These are phyloP conservation scores for Penicillium italicum DNA, from an alignment of 2,329 filamentous ascomycete genomes.

Conservation along the genomic window DNA sequence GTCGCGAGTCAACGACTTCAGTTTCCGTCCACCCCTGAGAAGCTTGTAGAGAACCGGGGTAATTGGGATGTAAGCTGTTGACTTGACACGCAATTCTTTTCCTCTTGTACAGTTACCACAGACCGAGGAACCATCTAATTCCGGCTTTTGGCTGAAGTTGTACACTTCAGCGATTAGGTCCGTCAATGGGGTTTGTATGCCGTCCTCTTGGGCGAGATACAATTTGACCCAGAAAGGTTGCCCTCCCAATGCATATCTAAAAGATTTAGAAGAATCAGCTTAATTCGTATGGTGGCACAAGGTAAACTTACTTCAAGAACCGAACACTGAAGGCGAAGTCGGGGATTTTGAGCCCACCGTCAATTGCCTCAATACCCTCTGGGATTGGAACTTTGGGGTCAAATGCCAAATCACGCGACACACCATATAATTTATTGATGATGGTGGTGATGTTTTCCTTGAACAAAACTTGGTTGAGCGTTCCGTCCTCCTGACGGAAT, in stretches of 20 bases:
- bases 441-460: neutral
- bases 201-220: slow-evolving; percentile 11
- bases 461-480: slow-evolving; percentile 3
- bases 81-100: neutral
- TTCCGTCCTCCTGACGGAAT: neutral
- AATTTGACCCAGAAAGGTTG: slow-evolving; percentile 10
- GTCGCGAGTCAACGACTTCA: slow-evolving; percentile 5
- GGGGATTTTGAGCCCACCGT: slow-evolving; percentile 5
- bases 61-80: slow-evolving; percentile 9
- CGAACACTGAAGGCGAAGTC: slow-evolving; percentile 13
- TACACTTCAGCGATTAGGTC: slow-evolving; percentile 11
- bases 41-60: slow-evolving; percentile 8
- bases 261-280: neutral
- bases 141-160: slow-evolving; percentile 13
- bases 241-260: slow-evolving; percentile 11
- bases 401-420: slow-evolving; percentile 5
- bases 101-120: slow-evolving; percentile 8
- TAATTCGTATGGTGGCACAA: neutral
- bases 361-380: slow-evolving; percentile 7
- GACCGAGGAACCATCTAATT: slow-evolving; percentile 1
- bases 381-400: slow-evolving; percentile 3
- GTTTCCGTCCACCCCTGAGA: slow-evolving; percentile 1
- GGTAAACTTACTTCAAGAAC: slow-evolving; percentile 5
- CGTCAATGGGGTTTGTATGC: slow-evolving; percentile 1
- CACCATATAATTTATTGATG: slow-evolving; percentile 5